Conservation (phyloP, 805 yeast genomes). For the Candida sakaeoensis region DNA sequence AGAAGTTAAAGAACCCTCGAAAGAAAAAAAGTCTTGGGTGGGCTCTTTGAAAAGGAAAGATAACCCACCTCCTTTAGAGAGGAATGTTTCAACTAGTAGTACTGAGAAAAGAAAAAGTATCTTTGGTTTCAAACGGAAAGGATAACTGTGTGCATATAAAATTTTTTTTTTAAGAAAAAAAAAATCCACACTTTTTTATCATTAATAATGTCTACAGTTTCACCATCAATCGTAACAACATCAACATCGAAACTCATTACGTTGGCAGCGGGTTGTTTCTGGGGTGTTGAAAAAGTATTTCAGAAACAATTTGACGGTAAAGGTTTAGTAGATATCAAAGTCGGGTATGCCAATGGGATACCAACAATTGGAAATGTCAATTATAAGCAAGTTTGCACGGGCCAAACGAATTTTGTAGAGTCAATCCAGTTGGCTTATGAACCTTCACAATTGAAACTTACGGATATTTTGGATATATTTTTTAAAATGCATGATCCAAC, state of each 20-base stretch:
- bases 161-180: neutral
- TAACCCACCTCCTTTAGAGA: conserved; percentile 13
- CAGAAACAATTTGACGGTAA: conserved; percentile 61
- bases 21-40: conserved; percentile 40
- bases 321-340: conserved; percentile 72
- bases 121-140: conserved; percentile 35
- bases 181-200: conserved; percentile 1
- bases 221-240: conserved; percentile 34
- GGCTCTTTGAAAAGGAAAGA: conserved; percentile 35
- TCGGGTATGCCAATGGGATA: conserved; percentile 87
- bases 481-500: conserved; percentile 96
- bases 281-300: conserved; percentile 88
- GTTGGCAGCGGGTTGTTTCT: conserved; percentile 66
- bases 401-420: conserved; percentile 77
- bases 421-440: conserved; percentile 80
- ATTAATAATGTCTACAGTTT: conserved; percentile 16
- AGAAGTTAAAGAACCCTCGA: conserved; percentile 9
- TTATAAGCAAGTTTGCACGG: conserved; percentile 72
- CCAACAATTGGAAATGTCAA: conserved; percentile 42
- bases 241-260: conserved; percentile 34
- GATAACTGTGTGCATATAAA: neutral
- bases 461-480: conserved; percentile 73
- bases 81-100: conserved; percentile 11
- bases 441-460: conserved; percentile 56
- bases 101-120: conserved; percentile 25